Conservation (phyloP, 768 basidiomycete genomes). For the Podaxis pistillaris region DNA sequence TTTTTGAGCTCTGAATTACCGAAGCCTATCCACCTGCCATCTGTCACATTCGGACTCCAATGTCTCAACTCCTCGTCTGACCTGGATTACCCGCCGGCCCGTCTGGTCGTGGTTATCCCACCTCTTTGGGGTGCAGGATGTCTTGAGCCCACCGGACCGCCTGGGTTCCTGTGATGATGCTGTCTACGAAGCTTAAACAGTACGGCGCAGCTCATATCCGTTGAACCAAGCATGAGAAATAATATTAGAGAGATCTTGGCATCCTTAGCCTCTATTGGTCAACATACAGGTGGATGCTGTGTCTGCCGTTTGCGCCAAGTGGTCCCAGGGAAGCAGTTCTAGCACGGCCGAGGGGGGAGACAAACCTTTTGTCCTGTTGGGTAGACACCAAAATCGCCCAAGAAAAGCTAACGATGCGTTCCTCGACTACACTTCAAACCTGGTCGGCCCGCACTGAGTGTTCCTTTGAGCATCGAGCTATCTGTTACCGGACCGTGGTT, state of each 20-base stretch:
- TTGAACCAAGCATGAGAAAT: too few relatives aligned
- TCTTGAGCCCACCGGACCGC: neutral
- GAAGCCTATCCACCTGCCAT: neutral
- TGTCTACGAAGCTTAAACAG: too few relatives aligned
- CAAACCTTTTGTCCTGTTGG: too few relatives aligned
- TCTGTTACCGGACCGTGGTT: constrained; percentile 7
- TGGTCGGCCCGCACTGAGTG: neutral
- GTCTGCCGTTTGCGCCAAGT: too few relatives aligned
- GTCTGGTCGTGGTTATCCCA: neutral
- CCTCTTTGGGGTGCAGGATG: neutral
- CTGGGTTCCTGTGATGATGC: neutral
- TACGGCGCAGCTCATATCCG: too few relatives aligned
- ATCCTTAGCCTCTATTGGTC: too few relatives aligned
- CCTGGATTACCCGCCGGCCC: neutral
- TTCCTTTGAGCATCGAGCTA: too few relatives aligned
- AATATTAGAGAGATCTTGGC: too few relatives aligned
- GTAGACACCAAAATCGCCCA: neutral
- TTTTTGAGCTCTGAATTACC: neutral
- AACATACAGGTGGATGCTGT: too few relatives aligned
- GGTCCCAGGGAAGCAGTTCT: too few relatives aligned
- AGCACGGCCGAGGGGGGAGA: too few relatives aligned
- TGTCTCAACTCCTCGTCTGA: neutral
- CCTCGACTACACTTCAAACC: neutral
- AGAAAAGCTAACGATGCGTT: neutral
- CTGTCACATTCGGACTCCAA: neutral